Percentiles rank a stretch among this genome's conserved stretches.
Conservation (phyloP, 768 basidiomycete species). For the Melanogaster broomeanus region DNA sequence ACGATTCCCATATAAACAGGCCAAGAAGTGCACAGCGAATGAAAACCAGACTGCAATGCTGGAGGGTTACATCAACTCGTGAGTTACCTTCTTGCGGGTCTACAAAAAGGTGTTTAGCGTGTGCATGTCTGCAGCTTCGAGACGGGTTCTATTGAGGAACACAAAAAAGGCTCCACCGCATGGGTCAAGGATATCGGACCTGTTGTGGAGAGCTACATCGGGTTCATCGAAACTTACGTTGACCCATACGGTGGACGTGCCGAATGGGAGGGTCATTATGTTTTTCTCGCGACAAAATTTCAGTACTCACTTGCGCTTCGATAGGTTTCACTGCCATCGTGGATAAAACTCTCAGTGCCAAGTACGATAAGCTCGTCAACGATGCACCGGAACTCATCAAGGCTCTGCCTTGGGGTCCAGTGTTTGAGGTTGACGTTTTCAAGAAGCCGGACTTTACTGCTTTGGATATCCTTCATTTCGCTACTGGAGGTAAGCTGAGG, state of each 20-base stretch:
- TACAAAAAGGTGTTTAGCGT: not conserved
- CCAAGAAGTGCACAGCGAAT: conserved; percentile 72
- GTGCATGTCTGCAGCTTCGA: conserved; percentile 55
- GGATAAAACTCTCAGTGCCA: conserved; percentile 79
- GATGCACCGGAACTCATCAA: conserved; percentile 79
- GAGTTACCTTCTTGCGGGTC: conserved; percentile 16
- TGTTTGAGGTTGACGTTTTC: conserved; percentile 72
- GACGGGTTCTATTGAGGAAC: conserved; percentile 76
- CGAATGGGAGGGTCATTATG: conserved; percentile 79
- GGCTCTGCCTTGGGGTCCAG: conserved; percentile 77
- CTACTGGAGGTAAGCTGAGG: conserved; percentile 66
- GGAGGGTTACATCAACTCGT: conserved; percentile 79
- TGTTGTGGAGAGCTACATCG: conserved; percentile 86
- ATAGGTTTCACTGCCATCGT: conserved; percentile 89
- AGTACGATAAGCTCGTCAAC: conserved; percentile 77
- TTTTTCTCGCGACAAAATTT: not conserved
- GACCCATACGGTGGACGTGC: conserved; percentile 91
- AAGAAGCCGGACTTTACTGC: conserved; percentile 88
- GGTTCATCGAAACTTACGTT: conserved; percentile 85
- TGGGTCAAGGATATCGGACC: conserved; percentile 91
- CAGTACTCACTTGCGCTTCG: not conserved
- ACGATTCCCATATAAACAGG: conserved; percentile 40
- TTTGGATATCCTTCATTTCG: conserved; percentile 78
- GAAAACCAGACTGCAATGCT: conserved; percentile 75
- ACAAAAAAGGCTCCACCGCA: conserved; percentile 71